Evolutionary conservation across 2,329 filamentous ascomycete species (phyloP), one percentile per base, ranked within the genome.

Genomic region (Penicillium hesseltinei): DNA sequence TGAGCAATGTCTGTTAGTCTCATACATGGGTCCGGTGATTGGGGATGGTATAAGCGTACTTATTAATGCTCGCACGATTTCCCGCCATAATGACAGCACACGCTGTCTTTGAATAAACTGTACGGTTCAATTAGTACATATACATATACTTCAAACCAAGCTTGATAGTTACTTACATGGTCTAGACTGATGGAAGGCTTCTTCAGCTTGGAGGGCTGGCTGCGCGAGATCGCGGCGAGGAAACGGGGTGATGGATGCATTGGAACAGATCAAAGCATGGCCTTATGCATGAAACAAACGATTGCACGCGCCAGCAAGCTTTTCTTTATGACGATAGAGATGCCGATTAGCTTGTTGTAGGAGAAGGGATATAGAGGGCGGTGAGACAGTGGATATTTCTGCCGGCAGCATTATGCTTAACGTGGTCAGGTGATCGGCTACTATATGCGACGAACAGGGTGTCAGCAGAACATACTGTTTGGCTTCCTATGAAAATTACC

Each of bases 31-130:
- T 31, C 27, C 21, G 9, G 11, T 23, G 31, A 15, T 27, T 23
- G 11, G 11, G 44, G 7, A 23, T 21, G 11, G 23, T 33, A 8
- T 23, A 3, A 33, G 62, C 67, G 59, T 65, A 73, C 75, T 76
- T 57, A 77, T 70, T 47, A 77, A 62, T 39, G 73, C 70, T 47
- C 77, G 66, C 11, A 77, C 63, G 35, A 79, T 76, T 33, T 76
- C 73, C 17, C 77, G 72, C 72, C 75, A 79, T 9, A 79, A 62
- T n/a, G 68, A 57, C n/a, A 79, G 59, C 0, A 75, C 75, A 8
- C 76, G 72, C 50, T 77, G 74, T 51, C 74, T 71, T 61, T 77
- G 74, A 36, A 79, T 72, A 43, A 79, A 79, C 74, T 76, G 33
- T 1, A 51, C 17, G 5, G 15, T 31, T 31, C 5, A 13, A 23